Conservation (phyloP, 768 basidiomycete genomes). For the Termitomyces sp. region DNA sequence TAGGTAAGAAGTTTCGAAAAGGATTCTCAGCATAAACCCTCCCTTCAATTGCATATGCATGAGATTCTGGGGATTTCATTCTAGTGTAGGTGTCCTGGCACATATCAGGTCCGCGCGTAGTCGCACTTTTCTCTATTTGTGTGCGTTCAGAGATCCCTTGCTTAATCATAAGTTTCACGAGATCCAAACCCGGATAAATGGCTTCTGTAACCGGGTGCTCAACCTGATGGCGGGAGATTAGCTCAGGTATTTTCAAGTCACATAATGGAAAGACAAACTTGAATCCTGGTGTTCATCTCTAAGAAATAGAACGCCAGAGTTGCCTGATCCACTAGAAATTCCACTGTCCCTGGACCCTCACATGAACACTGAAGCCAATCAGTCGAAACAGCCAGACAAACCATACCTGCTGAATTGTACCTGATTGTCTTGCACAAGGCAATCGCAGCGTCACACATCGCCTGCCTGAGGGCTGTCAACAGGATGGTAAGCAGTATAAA, state of each 20-base stretch:
- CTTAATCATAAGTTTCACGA: constrained; percentile 62
- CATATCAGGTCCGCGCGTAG: constrained; percentile 20
- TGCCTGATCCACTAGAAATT: constrained; percentile 57
- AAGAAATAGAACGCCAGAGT: constrained; percentile 61
- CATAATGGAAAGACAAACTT: constrained; percentile 25
- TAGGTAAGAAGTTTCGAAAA: constrained; percentile 50
- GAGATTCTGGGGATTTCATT: constrained; percentile 20
- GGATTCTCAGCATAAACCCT: constrained; percentile 53
- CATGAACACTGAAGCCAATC: not conserved
- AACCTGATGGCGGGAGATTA: constrained; percentile 35
- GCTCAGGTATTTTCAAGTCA: not conserved
- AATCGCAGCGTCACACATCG: constrained; percentile 53
- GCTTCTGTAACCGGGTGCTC: constrained; percentile 67
- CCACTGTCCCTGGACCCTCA: constrained; percentile 51
- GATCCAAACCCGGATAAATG: constrained; percentile 50
- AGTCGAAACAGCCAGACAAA: not conserved
- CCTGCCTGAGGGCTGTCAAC: constrained; percentile 35
- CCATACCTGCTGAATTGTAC: constrained; percentile 56
- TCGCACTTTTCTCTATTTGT: constrained; percentile 7
- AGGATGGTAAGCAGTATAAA: not conserved
- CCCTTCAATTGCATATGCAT: constrained; percentile 16
- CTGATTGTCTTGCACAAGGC: constrained; percentile 43
- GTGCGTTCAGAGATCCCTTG: constrained; percentile 43
- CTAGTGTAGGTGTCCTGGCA: constrained; percentile 35
- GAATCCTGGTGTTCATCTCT: constrained; percentile 69